Base-by-base conservation (phyloP, 2,329 filamentous ascomycete species). In the Neoascochyta sp. region DNA sequence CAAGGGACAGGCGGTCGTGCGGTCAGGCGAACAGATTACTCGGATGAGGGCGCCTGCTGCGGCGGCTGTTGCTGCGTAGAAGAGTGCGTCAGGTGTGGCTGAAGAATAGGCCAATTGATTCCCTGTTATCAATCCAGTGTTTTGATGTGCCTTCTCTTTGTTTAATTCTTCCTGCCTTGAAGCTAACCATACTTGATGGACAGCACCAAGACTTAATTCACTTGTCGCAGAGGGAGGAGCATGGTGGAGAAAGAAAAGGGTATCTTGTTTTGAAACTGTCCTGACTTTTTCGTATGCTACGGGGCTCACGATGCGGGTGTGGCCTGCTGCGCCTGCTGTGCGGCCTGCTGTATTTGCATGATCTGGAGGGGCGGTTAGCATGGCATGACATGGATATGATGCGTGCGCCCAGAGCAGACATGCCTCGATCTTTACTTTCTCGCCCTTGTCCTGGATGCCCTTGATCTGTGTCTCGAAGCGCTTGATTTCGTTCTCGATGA, bases 401-500 rank as follows among this genome's bases (percentile, higher is more conserved):
- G 9, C 7, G 25, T 16, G 9, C 2, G 11, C 9, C n/a, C 19
- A 4, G 7, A 5, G 12, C n/a, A n/a, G 4, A 24, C 35, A 38
- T 60, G 82, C 78, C 67, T 85, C 76, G 43, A 73, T 68, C 56
- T 80, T 80, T 57, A 79, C 76, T 39, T 70, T 72, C 51, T 86
- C 80, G 38, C 75, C 76, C 61, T 77, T 76, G 15, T 76, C 73
- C 49, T 84, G 74, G 27, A 80, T 71, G 14, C 75, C 75, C 41
- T 73, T 68, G 43, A 86, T 83, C 52, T 80, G 76, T 25, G 68
- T 69, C 54, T 86, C 82, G 27, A 84, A 74, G 15, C 81, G 72
- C 54, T 78, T 78, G 56, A 96, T 92, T 60, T 98, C 90, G 55
- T 90, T 86, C 45, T 81, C 76, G 46, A 98, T 98, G 57, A 90